Evolutionary conservation across 2,329 filamentous ascomycete species (phyloP).

Genomic region (Talaromyces sp.): DNA sequence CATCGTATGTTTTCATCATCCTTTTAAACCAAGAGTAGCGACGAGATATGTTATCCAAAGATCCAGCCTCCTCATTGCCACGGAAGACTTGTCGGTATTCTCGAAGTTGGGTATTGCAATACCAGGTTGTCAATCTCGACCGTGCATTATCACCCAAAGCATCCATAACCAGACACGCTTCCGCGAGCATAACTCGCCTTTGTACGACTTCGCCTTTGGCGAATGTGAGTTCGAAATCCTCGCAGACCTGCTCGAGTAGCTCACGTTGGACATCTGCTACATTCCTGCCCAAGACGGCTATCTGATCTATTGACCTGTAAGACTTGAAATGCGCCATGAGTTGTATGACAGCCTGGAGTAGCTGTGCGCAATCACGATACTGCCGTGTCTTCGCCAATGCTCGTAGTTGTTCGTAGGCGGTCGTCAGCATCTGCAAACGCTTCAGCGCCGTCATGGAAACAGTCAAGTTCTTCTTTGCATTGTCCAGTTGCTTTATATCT

Average conservation of each 20-base stretch:
- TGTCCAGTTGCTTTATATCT: conserved; percentile 94
- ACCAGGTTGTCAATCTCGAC: conserved; percentile 83
- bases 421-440: conserved; percentile 95
- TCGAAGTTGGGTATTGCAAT: conserved; percentile 91
- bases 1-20: conserved; percentile 91
- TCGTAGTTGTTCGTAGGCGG: conserved; percentile 93
- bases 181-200: conserved; percentile 66
- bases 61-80: conserved; percentile 93
- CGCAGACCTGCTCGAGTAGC: conserved; percentile 93
- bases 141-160: conserved; percentile 84
- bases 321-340: conserved; percentile 98
- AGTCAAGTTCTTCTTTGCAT: conserved; percentile 93
- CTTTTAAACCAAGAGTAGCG: conserved; percentile 95
- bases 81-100: conserved; percentile 95
- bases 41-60: conserved; percentile 90
- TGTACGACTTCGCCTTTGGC: conserved; percentile 75
- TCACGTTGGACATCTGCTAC: conserved; percentile 91
- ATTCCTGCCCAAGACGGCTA: conserved; percentile 84
- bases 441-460: conserved; percentile 97
- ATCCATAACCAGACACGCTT: conserved; percentile 92
- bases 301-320: conserved; percentile 96
- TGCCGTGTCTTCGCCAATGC: conserved; percentile 78
- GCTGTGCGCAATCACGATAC: conserved; percentile 88
- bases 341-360: conserved; percentile 92
- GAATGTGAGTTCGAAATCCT: conserved; percentile 95